Evolutionary conservation across 2,329 filamentous ascomycete species (phyloP).

Genomic region (Ceratocystis lukuohia): DNA sequence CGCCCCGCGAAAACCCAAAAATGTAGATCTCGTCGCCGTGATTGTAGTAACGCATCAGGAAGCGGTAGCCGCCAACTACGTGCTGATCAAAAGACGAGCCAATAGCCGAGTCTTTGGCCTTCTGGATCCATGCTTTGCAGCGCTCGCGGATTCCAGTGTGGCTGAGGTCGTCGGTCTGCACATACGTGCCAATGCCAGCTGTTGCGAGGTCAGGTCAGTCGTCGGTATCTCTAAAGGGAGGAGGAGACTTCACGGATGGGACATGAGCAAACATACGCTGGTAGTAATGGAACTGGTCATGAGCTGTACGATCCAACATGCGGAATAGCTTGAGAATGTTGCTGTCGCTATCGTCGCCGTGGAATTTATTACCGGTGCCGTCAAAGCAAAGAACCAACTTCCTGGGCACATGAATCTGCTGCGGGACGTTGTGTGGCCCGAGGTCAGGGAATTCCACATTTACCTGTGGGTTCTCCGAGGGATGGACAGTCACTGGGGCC

Average conservation of each 20-base stretch:
- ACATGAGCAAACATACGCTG: slow-evolving; percentile 36
- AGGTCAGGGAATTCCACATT: slow-evolving; percentile 7
- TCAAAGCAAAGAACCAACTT: slow-evolving; percentile 51
- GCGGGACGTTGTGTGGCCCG: not conserved
- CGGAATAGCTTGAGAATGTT: slow-evolving; percentile 59
- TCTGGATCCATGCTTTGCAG: slow-evolving; percentile 52
- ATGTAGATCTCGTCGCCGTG: slow-evolving; percentile 54
- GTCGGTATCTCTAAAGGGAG: not conserved
- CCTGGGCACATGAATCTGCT: slow-evolving; percentile 22
- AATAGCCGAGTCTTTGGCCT: slow-evolving; percentile 66
- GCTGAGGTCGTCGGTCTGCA: slow-evolving; percentile 45
- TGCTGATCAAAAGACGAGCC: slow-evolving; percentile 71
- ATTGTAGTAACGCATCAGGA: slow-evolving; percentile 61
- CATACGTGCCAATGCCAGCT: slow-evolving; percentile 62
- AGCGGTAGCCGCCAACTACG: slow-evolving; percentile 70
- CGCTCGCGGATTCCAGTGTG: slow-evolving; percentile 44
- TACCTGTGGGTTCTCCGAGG: not conserved
- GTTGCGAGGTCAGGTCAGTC: not conserved
- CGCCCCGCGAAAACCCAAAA: slow-evolving; percentile 60
- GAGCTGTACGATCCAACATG: slow-evolving; percentile 51
- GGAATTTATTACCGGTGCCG: slow-evolving; percentile 51
- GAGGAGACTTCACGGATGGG: not conserved
- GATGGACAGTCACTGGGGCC: not conserved
- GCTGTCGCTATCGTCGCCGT: slow-evolving; percentile 48
- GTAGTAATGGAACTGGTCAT: slow-evolving; percentile 51